Evolutionary conservation across 1,284 basidiomycete species (phyloP).

Genomic region (Phlebopus sp.): DNA sequence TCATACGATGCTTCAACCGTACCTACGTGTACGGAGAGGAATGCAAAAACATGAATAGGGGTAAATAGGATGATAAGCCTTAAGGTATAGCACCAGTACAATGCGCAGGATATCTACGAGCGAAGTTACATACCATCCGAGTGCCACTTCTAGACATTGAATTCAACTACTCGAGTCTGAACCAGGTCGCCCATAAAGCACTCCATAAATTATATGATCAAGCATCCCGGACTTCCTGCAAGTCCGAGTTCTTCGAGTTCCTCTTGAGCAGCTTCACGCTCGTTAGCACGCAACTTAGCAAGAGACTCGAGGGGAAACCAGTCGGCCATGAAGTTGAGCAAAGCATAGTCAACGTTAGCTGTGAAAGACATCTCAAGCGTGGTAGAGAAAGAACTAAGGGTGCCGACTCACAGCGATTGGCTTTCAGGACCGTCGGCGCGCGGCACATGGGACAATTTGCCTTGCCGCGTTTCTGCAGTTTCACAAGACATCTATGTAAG

Average conservation of each 20-base stretch:
- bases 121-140: too few species aligned
- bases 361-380: slow-evolving; percentile 2
- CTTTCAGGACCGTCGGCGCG: slow-evolving; percentile 69
- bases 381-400: background rate
- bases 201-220: slow-evolving; percentile 28
- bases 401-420: slow-evolving; percentile 55
- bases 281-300: slow-evolving; percentile 76
- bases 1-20: too few species aligned
- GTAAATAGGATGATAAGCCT: too few species aligned
- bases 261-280: slow-evolving; percentile 74
- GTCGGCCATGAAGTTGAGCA: slow-evolving; percentile 84
- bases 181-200: background rate
- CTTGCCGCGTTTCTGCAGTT: slow-evolving; percentile 87
- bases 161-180: too few species aligned
- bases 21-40: too few species aligned
- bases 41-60: too few species aligned
- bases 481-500: slow-evolving; percentile 71
- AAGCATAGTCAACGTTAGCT: slow-evolving; percentile 81
- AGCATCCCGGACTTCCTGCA: slow-evolving; percentile 33
- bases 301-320: slow-evolving; percentile 91
- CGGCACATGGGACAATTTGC: slow-evolving; percentile 87
- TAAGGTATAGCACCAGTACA: too few species aligned
- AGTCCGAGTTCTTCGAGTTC: slow-evolving; percentile 65
- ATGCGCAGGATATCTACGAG: too few species aligned
- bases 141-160: too few species aligned